Conservation (phyloP, 208 protist species). For the Leishmania amazonensis region DNA sequence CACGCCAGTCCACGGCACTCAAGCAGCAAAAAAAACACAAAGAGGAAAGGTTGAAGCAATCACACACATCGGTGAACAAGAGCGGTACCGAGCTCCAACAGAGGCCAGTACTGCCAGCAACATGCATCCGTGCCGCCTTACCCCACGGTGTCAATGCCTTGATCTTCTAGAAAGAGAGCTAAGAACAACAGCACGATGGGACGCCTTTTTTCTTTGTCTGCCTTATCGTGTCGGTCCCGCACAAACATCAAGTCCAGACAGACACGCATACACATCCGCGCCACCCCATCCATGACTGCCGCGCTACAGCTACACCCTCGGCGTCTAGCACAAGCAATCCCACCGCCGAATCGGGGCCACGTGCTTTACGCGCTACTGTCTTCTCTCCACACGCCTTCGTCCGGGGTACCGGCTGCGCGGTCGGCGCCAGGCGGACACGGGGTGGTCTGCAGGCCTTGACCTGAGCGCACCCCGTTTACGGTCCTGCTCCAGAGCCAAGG, state of each 20-base stretch:
- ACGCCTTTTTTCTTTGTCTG: no score
- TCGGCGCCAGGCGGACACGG: neutral
- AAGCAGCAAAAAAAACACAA: neutral
- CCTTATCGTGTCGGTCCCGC: neutral
- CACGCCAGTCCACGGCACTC: no score
- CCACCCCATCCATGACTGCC: neutral
- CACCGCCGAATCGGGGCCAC: neutral
- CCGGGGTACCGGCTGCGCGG: neutral
- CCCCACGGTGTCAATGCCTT: no score
- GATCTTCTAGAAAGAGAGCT: no score
- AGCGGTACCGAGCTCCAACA: neutral
- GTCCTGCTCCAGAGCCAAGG: neutral
- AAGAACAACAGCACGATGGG: no score
- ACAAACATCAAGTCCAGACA: neutral
- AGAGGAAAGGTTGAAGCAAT: neutral
- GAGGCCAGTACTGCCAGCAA: no score
- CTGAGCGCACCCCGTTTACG: neutral
- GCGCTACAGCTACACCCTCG: neutral
- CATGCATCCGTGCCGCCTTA: no score
- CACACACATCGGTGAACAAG: neutral
- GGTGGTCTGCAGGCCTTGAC: neutral
- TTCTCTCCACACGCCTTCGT: neutral
- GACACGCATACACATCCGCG: neutral
- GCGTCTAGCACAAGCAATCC: neutral
- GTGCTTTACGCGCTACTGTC: neutral